These are phyloP conservation scores for Tuber magnatum DNA, from an alignment of 495 filamentous ascomycete genomes.

Conservation along the genomic window DNA sequence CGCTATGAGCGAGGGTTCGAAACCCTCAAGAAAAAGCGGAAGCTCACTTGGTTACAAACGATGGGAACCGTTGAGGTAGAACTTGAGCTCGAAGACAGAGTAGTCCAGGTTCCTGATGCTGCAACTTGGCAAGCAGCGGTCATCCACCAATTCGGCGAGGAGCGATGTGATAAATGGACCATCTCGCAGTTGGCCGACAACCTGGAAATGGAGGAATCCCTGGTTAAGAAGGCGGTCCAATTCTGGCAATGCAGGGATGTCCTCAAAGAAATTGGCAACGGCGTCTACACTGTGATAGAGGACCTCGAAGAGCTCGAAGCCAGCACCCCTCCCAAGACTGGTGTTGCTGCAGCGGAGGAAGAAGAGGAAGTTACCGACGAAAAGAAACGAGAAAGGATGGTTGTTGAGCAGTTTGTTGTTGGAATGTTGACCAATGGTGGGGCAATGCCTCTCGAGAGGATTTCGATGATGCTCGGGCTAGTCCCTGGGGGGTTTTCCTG, in stretches of 20 bases:
- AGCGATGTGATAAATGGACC: conserved; percentile 42
- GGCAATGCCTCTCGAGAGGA: conserved; percentile 68
- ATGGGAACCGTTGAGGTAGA: conserved; percentile 74
- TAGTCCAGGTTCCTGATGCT: conserved; percentile 59
- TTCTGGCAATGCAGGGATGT: conserved; percentile 83
- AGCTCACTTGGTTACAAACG: conserved; percentile 78
- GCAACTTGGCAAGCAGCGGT: conserved; percentile 84
- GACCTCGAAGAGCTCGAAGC: conserved; percentile 49
- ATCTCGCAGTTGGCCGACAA: conserved; percentile 55
- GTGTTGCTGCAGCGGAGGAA: conserved; percentile 47
- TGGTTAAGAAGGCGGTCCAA: conserved; percentile 67
- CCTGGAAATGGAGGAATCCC: conserved; percentile 67
- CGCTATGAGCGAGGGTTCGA: conserved; percentile 73
- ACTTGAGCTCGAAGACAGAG: conserved; percentile 75
- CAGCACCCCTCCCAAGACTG: conserved; percentile 43
- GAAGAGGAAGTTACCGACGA: conserved; percentile 57
- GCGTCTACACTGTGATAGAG: conserved; percentile 60
- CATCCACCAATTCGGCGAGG: conserved; percentile 70
- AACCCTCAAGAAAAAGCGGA: conserved; percentile 67
- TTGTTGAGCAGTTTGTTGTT: conserved; percentile 85
- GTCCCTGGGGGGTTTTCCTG: conserved; percentile 79
- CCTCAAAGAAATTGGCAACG: conserved; percentile 53
- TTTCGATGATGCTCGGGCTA: conserved; percentile 90
- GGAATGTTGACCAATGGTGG: conserved; percentile 92
- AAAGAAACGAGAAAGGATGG: conserved; percentile 67